Percentiles rank a stretch among this genome's conserved stretches.
phyloP scores from a whole-genome alignment of 1,284 basidiomycete genomes.

The Xerocomus nothofagi region DNA sequence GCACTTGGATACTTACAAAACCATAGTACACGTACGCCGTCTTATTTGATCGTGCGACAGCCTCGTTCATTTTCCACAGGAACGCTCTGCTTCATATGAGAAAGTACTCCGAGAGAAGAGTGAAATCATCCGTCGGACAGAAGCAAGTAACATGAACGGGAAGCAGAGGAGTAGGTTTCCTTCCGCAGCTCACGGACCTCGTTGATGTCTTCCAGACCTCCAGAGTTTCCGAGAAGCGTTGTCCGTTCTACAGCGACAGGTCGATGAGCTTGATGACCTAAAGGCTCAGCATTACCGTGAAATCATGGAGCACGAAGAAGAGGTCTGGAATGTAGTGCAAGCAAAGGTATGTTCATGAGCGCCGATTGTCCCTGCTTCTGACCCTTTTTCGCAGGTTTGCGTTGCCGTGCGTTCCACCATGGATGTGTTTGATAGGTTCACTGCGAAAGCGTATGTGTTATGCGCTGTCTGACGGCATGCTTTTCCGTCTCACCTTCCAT shows the following conservation, averaged over 20 bases:
- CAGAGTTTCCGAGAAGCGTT: conserved; percentile 87
- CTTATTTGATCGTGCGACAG: background rate
- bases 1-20: conserved; percentile 80
- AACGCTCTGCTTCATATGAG: conserved; percentile 80
- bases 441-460: conserved; percentile 78
- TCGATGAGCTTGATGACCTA: conserved; percentile 82
- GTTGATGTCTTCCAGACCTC: conserved; percentile 55
- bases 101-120: conserved; percentile 79
- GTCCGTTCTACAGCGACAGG: conserved; percentile 80
- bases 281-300: conserved; percentile 83
- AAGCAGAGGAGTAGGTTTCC: conserved; percentile 74
- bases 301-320: conserved; percentile 89
- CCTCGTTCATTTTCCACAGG: conserved; percentile 43
- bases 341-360: conserved; percentile 55
- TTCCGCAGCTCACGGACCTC: conserved; percentile 2
- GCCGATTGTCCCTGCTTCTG: conserved; percentile 15
- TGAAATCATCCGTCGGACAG: conserved; percentile 84
- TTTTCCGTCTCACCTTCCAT: conserved; percentile 17
- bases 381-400: conserved; percentile 50
- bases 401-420: conserved; percentile 76
- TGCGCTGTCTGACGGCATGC: conserved; percentile 1
- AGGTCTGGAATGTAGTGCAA: conserved; percentile 90
- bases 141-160: conserved; percentile 81
- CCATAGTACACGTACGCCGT: conserved; percentile 63
- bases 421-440: conserved; percentile 81